These are phyloP conservation scores for Senna tora DNA, from an alignment of 306 rosid species.

Conservation along the genomic window DNA sequence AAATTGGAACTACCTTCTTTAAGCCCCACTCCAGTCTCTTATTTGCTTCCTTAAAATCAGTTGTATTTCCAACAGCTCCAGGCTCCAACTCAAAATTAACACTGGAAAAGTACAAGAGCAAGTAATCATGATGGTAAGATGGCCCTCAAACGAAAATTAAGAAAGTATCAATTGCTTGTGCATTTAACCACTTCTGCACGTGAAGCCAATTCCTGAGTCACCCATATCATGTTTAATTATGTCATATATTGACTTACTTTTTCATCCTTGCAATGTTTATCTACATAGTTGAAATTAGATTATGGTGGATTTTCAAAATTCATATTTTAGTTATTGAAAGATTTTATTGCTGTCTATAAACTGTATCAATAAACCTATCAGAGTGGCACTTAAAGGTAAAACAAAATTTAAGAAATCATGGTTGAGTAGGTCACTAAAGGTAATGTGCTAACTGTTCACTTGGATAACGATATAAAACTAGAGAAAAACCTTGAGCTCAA, in stretches of 20 bases:
- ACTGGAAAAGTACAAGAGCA: constrained; percentile 42
- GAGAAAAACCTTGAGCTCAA: background rate
- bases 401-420: background rate
- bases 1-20: constrained; percentile 62
- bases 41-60: constrained; percentile 84
- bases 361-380: too few relatives aligned
- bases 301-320: background rate
- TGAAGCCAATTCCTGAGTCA: too few relatives aligned
- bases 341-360: background rate
- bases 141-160: background rate
- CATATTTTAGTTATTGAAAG: background rate
- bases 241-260: background rate
- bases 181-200: background rate
- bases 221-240: background rate
- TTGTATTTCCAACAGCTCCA: constrained; percentile 81
- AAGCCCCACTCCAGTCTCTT: constrained; percentile 89
- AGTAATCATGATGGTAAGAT: constrained; percentile 9
- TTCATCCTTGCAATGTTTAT: background rate
- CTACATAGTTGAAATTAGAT: background rate
- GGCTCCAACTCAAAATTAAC: constrained; percentile 88
- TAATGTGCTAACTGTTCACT: background rate
- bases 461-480: background rate
- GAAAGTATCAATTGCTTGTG: background rate
- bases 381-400: background rate
- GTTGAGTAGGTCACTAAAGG: constrained; percentile 2